A percentile compares a stretch with the other conserved stretches of the same genome.
phyloP scores from a whole-genome alignment of 31 red algal species.

The Pterothamnion heteromorphum region DNA sequence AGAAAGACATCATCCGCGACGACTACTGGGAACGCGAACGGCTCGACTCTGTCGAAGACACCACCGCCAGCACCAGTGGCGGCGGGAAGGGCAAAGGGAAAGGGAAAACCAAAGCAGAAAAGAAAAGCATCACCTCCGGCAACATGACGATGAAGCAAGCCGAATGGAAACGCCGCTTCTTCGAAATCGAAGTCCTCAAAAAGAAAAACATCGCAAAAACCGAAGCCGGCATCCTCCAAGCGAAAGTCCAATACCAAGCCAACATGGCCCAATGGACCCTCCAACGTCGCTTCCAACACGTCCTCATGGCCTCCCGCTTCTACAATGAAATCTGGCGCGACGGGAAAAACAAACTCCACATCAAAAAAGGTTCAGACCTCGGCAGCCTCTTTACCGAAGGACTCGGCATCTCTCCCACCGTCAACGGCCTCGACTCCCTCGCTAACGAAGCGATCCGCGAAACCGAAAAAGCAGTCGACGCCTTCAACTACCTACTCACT shows the following conservation, averaged over 20 bases:
- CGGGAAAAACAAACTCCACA: neutral
- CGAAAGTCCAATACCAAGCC: conserved; percentile 22
- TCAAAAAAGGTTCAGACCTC: conserved; percentile 1
- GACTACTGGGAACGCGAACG: no score
- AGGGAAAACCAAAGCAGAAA: no score
- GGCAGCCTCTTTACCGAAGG: conserved; percentile 7
- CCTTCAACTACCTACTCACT: neutral
- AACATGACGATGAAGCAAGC: neutral
- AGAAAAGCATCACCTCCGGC: neutral
- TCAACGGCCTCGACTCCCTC: neutral
- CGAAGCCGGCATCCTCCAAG: neutral
- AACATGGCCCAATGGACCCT: neutral
- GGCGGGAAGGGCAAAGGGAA: neutral
- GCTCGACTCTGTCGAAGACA: neutral
- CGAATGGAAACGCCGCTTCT: neutral
- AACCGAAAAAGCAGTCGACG: neutral
- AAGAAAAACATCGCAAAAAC: neutral
- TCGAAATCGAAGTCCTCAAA: neutral
- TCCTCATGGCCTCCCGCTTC: neutral
- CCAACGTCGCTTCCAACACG: conserved; percentile 33
- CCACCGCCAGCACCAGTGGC: neutral
- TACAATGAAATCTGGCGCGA: neutral
- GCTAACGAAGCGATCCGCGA: neutral
- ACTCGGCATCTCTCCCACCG: neutral
- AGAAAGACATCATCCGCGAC: neutral